Base-by-base conservation (phyloP, 352 stramenopile genomes). In the Phytophthora syringae region DNA sequence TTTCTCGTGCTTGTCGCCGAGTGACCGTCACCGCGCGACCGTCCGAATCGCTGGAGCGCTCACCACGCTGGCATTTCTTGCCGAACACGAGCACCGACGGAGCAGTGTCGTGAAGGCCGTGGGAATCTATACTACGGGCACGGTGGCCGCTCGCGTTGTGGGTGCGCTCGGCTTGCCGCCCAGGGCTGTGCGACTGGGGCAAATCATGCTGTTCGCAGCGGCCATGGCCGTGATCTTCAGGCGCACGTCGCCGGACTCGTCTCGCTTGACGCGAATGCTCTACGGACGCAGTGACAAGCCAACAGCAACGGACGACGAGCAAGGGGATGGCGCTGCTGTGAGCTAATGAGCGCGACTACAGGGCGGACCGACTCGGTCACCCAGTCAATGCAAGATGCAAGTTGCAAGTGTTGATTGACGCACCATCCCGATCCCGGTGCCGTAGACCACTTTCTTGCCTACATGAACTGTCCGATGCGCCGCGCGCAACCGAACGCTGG, bases 51-150 rank as follows among this genome's bases (percentile, higher is more conserved):
- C 72, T 2, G 79, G 82, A 6, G 55, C 61, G 24, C 54, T 87
- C 28, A 74, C 80, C 15, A 77, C 79, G 18, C 44, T 89, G 18
- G 74, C 66, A 3, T 48, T 93, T 44, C 39, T 82, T 20, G 66
- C 70, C 9, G 84, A 93, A 64, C 79, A 85, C 52, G 62, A 76
- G 13, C 73, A 77, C 47, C 82, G 84, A 7, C 82, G 82, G 12
- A 61, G 67, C 9, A 82, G 68, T 25, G 79, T 90, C 30, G 64
- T 90, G 32, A 89, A 90, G 57, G 77, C 79, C 15, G 69, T 88
- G 28, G 69, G 77, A 0, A 63, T 88, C 25, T 93, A 91, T 67
- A 62, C 72, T 47, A 63, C 84, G 12, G 69, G 74, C 44, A 70
- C 67, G 22, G 67, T 70, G 25, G 78, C 74, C 20, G 58, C 73